These are phyloP conservation scores for Anthoceros angustus DNA, from an alignment of 225 moss, liverwort and hornwort species.

Conservation along the genomic window DNA sequence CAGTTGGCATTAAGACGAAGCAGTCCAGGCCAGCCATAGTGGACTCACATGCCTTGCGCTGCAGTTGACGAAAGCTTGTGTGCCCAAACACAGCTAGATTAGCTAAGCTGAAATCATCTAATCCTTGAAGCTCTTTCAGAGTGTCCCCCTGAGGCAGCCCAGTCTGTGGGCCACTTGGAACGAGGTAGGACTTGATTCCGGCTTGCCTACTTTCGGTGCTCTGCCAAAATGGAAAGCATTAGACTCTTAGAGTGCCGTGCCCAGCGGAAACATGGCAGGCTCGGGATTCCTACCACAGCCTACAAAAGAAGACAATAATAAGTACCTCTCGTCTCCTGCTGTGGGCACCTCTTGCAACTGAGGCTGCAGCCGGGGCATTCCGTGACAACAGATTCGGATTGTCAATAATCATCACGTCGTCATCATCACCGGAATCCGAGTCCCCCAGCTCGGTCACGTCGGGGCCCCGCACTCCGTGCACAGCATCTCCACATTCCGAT, in stretches of 20 bases:
- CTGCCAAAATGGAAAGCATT: neutral
- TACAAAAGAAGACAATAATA: neutral
- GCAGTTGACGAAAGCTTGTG: constrained; percentile 19
- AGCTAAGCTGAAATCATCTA: constrained; percentile 27
- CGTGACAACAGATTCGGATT: neutral
- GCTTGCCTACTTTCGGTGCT: neutral
- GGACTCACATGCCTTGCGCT: constrained; percentile 25
- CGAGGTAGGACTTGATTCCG: neutral
- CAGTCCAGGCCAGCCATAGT: constrained; percentile 28
- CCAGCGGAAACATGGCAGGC: too few species aligned
- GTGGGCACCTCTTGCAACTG: neutral
- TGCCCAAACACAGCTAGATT: constrained; percentile 25
- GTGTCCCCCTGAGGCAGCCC: neutral
- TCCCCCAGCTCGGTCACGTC: too few species aligned
- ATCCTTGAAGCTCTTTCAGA: constrained; percentile 10
- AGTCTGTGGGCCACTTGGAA: constrained; percentile 4
- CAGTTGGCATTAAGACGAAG: constrained; percentile 37
- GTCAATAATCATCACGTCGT: constrained; percentile 2
- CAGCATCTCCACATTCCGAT: neutral
- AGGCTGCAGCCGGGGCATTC: neutral
- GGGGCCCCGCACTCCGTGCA: too few species aligned
- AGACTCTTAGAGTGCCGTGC: neutral
- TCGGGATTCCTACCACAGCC: neutral
- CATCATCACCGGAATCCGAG: neutral
- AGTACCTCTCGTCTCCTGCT: neutral